A percentile compares a stretch with the other conserved stretches of the same genome.
Evolutionary conservation across 78 protist species (phyloP).

Genomic region (Pigoraptor vietnamica): DNA sequence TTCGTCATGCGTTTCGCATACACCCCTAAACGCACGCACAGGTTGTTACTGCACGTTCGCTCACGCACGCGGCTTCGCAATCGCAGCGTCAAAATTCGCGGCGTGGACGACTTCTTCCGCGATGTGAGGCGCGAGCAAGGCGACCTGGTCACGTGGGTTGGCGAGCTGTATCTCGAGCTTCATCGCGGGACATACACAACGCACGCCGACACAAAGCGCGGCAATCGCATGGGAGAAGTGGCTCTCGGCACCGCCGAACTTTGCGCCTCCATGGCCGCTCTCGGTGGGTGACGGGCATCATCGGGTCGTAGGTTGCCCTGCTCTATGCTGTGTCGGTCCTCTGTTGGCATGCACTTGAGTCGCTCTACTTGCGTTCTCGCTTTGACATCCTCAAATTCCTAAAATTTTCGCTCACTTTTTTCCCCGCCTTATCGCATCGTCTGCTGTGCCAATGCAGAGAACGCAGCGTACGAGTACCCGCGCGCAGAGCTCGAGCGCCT

Average conservation of each 20-base stretch:
- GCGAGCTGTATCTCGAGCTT: conserved; percentile 62
- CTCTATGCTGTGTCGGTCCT: too few species aligned
- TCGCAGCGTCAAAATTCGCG: conserved; percentile 23
- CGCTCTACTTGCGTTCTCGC: too few species aligned
- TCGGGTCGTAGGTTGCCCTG: too few species aligned
- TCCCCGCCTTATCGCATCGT: too few species aligned
- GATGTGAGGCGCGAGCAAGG: not conserved
- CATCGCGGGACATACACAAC: conserved; percentile 81
- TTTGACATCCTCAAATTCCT: too few species aligned
- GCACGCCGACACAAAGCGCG: conserved; percentile 47
- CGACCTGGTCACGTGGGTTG: conserved; percentile 34
- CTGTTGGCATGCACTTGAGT: too few species aligned
- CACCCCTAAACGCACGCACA: too few species aligned
- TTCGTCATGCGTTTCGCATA: not conserved
- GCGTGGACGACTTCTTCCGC: conserved; percentile 34
- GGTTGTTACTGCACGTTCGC: too few species aligned
- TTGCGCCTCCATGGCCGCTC: not conserved
- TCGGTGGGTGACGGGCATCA: too few species aligned
- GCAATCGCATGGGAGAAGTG: conserved; percentile 58
- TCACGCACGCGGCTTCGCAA: not conserved
- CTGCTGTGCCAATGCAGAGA: too few species aligned
- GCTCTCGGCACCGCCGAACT: conserved; percentile 49
- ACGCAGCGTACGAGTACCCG: not conserved
- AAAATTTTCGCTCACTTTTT: too few species aligned
- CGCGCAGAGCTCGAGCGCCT: conserved; percentile 5